Base-by-base conservation (phyloP, 306 rosid genomes). In the Begonia loranthoides region DNA sequence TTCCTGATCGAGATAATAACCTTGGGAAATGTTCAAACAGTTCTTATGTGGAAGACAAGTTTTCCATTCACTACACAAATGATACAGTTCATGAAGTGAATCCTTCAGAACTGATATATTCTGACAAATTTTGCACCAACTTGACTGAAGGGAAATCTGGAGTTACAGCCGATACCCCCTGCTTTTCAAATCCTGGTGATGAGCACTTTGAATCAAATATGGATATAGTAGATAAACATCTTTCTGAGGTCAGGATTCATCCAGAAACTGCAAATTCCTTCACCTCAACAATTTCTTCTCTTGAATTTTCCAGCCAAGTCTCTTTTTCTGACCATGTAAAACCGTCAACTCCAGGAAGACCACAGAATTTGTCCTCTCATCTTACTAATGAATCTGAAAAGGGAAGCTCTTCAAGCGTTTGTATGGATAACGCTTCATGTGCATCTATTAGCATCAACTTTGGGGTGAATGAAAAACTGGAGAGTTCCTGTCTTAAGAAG, bases 391-490 rank as follows among this genome's bases (percentile, higher is more conserved):
- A 64, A 62, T 73, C 57, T 22, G 60, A 53, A 55, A 50, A 64
- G 53, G 61, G 49, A 54, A 34, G 57, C 64, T 46, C 71, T 52
- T 65, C 73, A 41, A 67, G 62, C 48, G 56, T 66, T 55, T 15
- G 16, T 67, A 54, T 66, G 56, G 73, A 33, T 56, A 69, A 60
- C 49, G 15, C 59, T 55, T 50, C 81, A 48, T 49, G 43, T 50
- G 56, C 50, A 58, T 54, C 60, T 44, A 16, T 67, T 55, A 49
- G 57, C 45, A 44, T 17, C 51, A 67, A 77, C 63, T 44, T 63
- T 54, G 64, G 67, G 15, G 55, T 62, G 56, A 74, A 66, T 60
- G 87, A 79, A 52, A 67, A 68, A 57, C 58, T 74, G 40, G 66
- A 71, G 68, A 66, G 54, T 50, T 50, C 66, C 15, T 59, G 69